Evolutionary conservation across 495 filamentous ascomycete genomes (phyloP).

Genomic region (Friedmanniomyces endolithicus): DNA sequence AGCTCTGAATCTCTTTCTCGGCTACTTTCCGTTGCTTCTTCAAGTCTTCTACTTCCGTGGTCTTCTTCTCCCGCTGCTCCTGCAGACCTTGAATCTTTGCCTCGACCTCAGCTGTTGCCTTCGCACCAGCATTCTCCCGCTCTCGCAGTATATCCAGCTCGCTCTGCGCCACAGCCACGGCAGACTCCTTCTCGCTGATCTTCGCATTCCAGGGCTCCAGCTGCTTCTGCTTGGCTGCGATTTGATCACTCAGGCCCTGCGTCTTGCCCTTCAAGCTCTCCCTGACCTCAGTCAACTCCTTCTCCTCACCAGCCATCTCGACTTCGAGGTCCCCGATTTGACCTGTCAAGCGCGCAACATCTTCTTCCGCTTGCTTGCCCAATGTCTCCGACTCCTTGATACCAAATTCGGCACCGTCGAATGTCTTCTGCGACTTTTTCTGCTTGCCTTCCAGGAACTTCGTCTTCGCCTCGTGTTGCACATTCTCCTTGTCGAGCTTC

Average conservation of each 20-base stretch:
- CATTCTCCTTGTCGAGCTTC: slow-evolving; percentile 85
- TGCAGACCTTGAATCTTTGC: slow-evolving; percentile 62
- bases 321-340: slow-evolving; percentile 65
- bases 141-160: slow-evolving; percentile 86
- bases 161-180: slow-evolving; percentile 85
- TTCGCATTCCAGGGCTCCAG: slow-evolving; percentile 94
- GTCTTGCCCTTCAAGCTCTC: slow-evolving; percentile 89
- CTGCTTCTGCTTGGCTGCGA: slow-evolving; percentile 80
- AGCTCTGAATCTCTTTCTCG: slow-evolving; percentile 58
- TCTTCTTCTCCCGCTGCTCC: slow-evolving; percentile 54
- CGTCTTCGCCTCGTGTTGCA: slow-evolving; percentile 94
- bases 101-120: slow-evolving; percentile 72
- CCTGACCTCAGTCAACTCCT: slow-evolving; percentile 65
- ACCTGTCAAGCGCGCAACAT: slow-evolving; percentile 59
- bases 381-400: slow-evolving; percentile 63
- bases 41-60: slow-evolving; percentile 61
- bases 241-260: slow-evolving; percentile 82
- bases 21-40: slow-evolving; percentile 57
- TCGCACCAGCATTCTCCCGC: slow-evolving; percentile 71
- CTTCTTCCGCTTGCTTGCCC: slow-evolving; percentile 60
- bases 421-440: slow-evolving; percentile 87
- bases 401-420: slow-evolving; percentile 54
- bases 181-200: slow-evolving; percentile 87
- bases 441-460: slow-evolving; percentile 83
- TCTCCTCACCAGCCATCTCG: slow-evolving; percentile 63